Evolutionary conservation across 208 protist species (phyloP), one percentile per base, ranked within the genome.

Genomic region (Jaenimonas drosophilae): DNA sequence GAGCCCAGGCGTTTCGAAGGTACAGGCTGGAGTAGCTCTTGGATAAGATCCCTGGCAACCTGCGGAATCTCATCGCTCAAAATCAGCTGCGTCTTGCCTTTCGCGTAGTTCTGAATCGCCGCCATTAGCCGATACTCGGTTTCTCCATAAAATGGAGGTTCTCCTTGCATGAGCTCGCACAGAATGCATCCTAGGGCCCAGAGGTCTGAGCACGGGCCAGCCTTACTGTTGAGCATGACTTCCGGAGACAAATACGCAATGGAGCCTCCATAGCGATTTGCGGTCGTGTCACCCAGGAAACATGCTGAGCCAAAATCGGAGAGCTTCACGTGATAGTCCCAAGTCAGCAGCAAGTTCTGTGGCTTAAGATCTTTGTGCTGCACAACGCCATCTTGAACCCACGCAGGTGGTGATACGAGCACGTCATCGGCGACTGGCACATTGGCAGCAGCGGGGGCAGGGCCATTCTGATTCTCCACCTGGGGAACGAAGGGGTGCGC

Each of bases 151-250:
- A 95, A 94, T 27, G 64, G 62, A 28, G 75, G 59, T 2, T 60
- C 21, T 3, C 76, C 77, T 21, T 69, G 49, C 2, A 81, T 29
- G 19, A 78, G 56, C 58, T 81, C 76, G 54, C 90, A 93, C 4
- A 99, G 93, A 54, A 99, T 99, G 68, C 97, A 99, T 21, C 98
- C 98, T 19, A 97, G 74, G 3, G 94, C 95, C 98, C 98, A 99
- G 25, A 99, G 87, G 67, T 99, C 98, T 49, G 68, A 83, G 31
- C 77, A 75, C 12, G 68, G 66, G 25, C 83, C 70, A 17, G 90
- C 87, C 49, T 88, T 81, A 25, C 59, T 76, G 38, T 85, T 40
- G 9, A 67, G 41, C 14, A 92, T 64, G 31, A 99, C 93, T 49
- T 93, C 79, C 2, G 84, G 84, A 4, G 80, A 64, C 21, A 93